These are phyloP conservation scores for Cercospora citrullina DNA, from an alignment of 2,329 filamentous ascomycete genomes.

Conservation along the genomic window DNA sequence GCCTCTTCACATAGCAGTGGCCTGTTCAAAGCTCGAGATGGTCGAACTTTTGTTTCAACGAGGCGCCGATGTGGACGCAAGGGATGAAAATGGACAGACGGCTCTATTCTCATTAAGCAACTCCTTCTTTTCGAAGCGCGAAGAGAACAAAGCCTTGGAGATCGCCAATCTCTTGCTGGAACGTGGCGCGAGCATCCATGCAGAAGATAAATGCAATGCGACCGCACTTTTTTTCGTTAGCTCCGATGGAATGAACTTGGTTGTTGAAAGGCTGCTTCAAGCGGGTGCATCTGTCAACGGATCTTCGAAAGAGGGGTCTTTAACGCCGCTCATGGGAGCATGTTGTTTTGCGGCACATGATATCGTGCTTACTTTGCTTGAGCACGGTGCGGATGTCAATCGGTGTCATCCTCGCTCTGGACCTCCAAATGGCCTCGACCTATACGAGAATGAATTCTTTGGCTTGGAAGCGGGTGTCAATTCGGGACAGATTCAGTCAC, in stretches of 20 bases:
- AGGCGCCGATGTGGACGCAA: background rate
- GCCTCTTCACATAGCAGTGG: background rate
- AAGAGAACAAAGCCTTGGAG: too few relatives aligned
- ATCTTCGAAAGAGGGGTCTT: background rate
- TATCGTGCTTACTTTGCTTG: background rate
- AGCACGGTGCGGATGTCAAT: background rate
- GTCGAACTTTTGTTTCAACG: background rate
- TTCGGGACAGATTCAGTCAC: background rate
- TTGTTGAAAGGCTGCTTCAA: background rate
- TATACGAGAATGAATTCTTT: too few relatives aligned
- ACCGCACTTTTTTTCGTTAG: background rate
- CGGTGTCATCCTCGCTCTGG: background rate
- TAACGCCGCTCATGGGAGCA: background rate
- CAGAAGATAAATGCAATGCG: background rate
- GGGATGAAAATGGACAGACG: background rate
- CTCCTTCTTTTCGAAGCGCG: too few relatives aligned
- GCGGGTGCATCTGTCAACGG: background rate
- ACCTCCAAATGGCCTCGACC: too few relatives aligned
- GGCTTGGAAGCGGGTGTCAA: background rate
- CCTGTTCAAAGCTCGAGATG: background rate
- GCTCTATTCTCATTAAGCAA: too few relatives aligned
- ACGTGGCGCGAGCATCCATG: background rate
- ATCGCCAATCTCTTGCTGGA: too few relatives aligned
- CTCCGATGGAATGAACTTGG: too few relatives aligned
- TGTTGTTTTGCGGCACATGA: rapidly evolving